phyloP scores from a whole-genome alignment of 208 protist species.

The Herpetomonas samuelpessoai region DNA sequence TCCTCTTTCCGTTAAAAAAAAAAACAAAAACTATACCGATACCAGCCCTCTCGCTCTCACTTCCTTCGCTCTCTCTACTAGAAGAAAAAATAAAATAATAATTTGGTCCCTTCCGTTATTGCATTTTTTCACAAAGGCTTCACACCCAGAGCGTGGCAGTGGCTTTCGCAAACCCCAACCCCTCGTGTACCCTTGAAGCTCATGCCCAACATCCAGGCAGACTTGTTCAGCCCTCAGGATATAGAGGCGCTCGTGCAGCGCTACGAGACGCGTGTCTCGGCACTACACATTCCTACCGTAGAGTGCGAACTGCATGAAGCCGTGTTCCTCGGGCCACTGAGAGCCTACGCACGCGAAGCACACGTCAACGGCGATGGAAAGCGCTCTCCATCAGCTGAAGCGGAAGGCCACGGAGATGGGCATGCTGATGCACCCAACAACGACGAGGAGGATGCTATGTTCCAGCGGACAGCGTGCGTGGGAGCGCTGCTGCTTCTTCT shows the following conservation, averaged over 20 bases:
- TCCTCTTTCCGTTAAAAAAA: too few species aligned
- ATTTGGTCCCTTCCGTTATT: background rate
- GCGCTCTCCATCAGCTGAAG: too few species aligned
- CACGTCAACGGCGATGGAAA: background rate
- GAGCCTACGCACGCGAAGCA: constrained; percentile 8
- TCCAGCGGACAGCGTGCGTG: constrained; percentile 5
- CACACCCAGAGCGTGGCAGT: background rate
- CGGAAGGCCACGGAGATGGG: too few species aligned
- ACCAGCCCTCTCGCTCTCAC: background rate
- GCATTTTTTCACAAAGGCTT: background rate
- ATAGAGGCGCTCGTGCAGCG: constrained; percentile 8
- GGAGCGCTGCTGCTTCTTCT: constrained; percentile 36
- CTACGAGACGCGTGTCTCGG: constrained; percentile 20
- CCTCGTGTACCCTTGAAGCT: too few species aligned
- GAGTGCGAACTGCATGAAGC: constrained; percentile 30
- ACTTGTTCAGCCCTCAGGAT: constrained; percentile 1
- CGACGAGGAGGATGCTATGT: background rate
- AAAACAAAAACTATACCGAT: too few species aligned
- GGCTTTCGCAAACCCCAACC: too few species aligned
- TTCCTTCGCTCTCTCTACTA: background rate
- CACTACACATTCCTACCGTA: constrained; percentile 25
- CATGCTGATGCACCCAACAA: too few species aligned
- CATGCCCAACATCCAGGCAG: too few species aligned
- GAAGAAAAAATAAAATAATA: background rate
- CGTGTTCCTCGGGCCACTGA: constrained; percentile 27